These are phyloP conservation scores for Inga oerstediana DNA, from an alignment of 306 rosid species.

Conservation along the genomic window DNA sequence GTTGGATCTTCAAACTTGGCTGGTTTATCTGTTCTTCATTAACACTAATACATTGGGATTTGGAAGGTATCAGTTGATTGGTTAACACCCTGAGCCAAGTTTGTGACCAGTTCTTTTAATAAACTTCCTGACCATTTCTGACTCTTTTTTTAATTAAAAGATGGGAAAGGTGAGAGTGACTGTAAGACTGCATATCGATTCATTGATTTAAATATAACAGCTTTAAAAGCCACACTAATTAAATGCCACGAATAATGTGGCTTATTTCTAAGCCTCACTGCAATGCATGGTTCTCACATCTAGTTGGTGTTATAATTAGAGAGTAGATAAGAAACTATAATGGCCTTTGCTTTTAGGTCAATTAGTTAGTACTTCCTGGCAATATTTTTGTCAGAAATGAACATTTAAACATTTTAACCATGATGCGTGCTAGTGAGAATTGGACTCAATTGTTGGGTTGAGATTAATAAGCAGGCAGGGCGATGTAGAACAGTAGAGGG, in stretches of 20 bases:
- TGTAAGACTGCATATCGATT: neutral
- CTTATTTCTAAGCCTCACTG: neutral
- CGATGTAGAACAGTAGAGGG: neutral
- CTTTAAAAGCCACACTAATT: neutral
- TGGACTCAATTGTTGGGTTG: neutral
- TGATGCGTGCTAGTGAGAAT: neutral
- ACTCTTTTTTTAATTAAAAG: neutral
- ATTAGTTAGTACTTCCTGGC: neutral
- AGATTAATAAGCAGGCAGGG: slow-evolving; percentile 2
- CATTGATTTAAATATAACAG: too few relatives aligned
- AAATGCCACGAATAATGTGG: neutral
- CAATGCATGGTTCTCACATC: neutral
- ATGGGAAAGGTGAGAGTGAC: neutral
- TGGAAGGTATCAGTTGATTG: neutral
- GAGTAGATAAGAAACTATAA: neutral
- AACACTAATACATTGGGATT: neutral
- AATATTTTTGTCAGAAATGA: neutral
- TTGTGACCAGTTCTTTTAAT: neutral
- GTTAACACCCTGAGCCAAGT: neutral
- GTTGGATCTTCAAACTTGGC: slow-evolving; percentile 15
- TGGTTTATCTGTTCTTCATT: neutral
- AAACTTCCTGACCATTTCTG: neutral
- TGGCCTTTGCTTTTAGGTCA: neutral
- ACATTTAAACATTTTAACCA: neutral
- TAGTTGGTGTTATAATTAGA: neutral